Evolutionary conservation across 768 basidiomycete genomes (phyloP).

Genomic region (Chiua virens): DNA sequence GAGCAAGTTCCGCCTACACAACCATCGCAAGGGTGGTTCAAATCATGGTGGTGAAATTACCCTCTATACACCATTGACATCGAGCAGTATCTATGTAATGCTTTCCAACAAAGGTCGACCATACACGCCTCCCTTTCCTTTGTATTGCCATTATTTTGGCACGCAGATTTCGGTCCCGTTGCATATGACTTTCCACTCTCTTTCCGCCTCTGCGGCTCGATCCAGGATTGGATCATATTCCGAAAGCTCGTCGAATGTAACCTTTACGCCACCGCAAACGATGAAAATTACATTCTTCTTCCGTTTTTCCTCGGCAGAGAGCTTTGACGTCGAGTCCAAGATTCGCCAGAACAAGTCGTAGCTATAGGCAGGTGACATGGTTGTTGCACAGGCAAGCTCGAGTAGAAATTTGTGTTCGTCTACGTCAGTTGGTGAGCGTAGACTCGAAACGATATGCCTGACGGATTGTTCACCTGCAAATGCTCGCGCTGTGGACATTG

Average conservation of each 20-base stretch:
- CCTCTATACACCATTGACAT: background rate
- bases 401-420: conserved; percentile 77
- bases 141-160: conserved; percentile 10
- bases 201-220: conserved; percentile 30
- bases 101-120: background rate
- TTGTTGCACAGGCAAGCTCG: conserved; percentile 73
- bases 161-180: conserved; percentile 27
- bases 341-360: conserved; percentile 50
- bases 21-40: conserved; percentile 29
- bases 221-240: conserved; percentile 47
- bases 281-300: conserved; percentile 20
- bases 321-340: conserved; percentile 21
- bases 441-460: background rate
- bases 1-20: conserved; percentile 15
- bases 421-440: conserved; percentile 22
- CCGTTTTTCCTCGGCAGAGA: conserved; percentile 24
- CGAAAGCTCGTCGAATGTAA: conserved; percentile 51
- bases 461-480: conserved; percentile 54
- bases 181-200: conserved; percentile 29
- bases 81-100: conserved; percentile 18
- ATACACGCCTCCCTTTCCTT: background rate
- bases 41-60: conserved; percentile 22
- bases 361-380: conserved; percentile 66
- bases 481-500: conserved; percentile 55
- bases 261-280: conserved; percentile 56